Base-by-base conservation (phyloP, 148 eudicot genomes). In the Dysphania ambrosioides region DNA sequence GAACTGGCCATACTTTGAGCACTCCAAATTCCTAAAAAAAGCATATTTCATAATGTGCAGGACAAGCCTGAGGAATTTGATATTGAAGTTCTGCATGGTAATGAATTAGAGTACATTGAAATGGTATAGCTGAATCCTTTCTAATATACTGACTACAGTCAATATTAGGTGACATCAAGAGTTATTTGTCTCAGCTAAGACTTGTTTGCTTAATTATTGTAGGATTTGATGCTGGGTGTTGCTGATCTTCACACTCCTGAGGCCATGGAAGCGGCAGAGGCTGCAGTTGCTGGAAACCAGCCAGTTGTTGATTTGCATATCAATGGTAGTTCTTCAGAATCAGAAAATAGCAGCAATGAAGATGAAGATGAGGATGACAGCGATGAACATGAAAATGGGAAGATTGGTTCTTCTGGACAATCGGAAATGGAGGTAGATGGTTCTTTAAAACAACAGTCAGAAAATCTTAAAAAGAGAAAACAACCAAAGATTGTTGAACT, bases 211-310 rank as follows among this genome's bases (percentile, higher is more conserved):
- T 64, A 23, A 47, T 24, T 7, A 10, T 16, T 71, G 30, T 79
- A 93, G 97, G 98, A 93, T 84, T 80, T 93, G 86, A 93, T 91
- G 93, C 79, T 93, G 72, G 98, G 98, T 31, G 84, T 93, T 76
- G 93, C 98, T 62, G 97, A 93, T 78, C 95, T 93, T 63, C 90
- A 88, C 70, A 91, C 98, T 63, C 90, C 93, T 10, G 97, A 91
- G 68, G 97, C 98, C 41, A 65, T 89, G 77, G 82, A 91, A 72
- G 97, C 97, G 36, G 98, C 98, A 24, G 96, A 93, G 83, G 83
- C 91, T 47, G 91, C 95, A 72, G 58, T 88, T 8, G 87, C 82
- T 41, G 97, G 96, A 71, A 70, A 79, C 79, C 91, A 82, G 65
- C 84, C 83, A 13, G 76, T 79, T 68, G 67, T 88, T 32, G 65